Conservation (phyloP, 2,329 filamentous ascomycete species). For the Fusarium sp. region DNA sequence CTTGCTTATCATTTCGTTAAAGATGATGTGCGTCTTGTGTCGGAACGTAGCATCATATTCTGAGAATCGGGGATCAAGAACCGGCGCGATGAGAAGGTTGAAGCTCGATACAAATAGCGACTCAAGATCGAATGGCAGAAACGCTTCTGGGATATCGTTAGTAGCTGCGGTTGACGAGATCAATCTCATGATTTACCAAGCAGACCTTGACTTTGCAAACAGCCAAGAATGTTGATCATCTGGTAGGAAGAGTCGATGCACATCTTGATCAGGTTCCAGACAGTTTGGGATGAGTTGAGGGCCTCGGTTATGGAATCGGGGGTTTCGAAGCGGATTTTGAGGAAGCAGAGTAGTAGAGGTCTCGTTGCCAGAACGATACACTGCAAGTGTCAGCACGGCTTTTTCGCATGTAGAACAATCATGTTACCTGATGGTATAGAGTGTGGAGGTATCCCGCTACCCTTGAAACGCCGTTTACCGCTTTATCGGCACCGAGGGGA, state of each 20-base stretch:
- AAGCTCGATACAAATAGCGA: slow-evolving; percentile 55
- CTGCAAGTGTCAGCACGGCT: slow-evolving; percentile 2
- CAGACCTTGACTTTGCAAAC: slow-evolving; percentile 56
- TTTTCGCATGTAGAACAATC: fast-evolving
- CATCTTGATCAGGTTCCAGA: slow-evolving; percentile 48
- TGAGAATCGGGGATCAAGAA: slow-evolving; percentile 48
- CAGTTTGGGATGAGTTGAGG: slow-evolving; percentile 51
- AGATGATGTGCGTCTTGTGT: slow-evolving; percentile 53
- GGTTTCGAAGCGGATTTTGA: slow-evolving; percentile 46
- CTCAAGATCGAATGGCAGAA: slow-evolving; percentile 59
- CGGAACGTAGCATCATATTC: slow-evolving; percentile 51
- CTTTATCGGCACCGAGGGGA: slow-evolving; percentile 42
- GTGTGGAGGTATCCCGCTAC: slow-evolving; percentile 46
- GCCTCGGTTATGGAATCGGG: slow-evolving; percentile 33
- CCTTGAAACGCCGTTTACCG: slow-evolving; percentile 47
- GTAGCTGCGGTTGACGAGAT: neutral
- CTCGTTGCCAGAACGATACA: slow-evolving; percentile 48
- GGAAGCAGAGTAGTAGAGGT: slow-evolving; percentile 45
- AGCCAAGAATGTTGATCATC: slow-evolving; percentile 52
- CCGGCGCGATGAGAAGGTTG: slow-evolving; percentile 51
- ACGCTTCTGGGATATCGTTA: slow-evolving; percentile 49
- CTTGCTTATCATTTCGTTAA: slow-evolving; percentile 57
- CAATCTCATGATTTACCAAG: slow-evolving; percentile 50
- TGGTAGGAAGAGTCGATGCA: slow-evolving; percentile 48
- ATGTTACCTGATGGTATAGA: slow-evolving; percentile 44